Evolutionary conservation across 2,329 filamentous ascomycete species (phyloP), one percentile per base, ranked within the genome.

Genomic region (Leptographium lundbergii): DNA sequence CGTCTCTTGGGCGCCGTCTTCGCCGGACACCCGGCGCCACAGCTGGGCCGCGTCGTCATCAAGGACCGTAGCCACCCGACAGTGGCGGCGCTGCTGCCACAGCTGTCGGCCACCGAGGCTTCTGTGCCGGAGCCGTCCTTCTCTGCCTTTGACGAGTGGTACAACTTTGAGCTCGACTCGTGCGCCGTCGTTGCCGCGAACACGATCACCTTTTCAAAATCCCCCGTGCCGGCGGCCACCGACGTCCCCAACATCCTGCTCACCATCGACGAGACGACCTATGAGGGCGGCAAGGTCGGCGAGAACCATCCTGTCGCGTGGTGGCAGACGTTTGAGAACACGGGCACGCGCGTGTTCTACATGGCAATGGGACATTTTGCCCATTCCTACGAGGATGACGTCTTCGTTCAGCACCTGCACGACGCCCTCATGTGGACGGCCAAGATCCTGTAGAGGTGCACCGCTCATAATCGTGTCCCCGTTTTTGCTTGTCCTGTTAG

Each of bases 281-380:
- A 71, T 57, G 17, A 63, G 11, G 73, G 72, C 1, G 72, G 72
- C 7, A 64, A 58, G 24, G 69, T 72, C 64, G 70, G 72, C 3
- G 61, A 65, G 2, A 66, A 72, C 57, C 72, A 76, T 59, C 73
- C 73, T 3, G 61, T 75, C 4, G 69, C 69, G 0, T 75, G 73
- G 73, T 72, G 68, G 39, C 69, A 70, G 59, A 70, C 72, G 34
- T 72, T 73, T 47, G 71, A 72, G 3, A 69, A 69, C 5, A 70
- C 70, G 0, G 71, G 72, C 1, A 70, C 70, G 0, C 66, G 72
- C 50, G 69, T 69, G 5, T 75, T 75, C 58, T 74, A 75, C 61
- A 74, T 72, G 10, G 67, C 73, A 2, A 65, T 76, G 22, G 73
- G 74, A 6, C 73, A 75, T 58, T 76, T 73, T 61, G 69, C 69